Conservation (phyloP, 805 yeast genomes). For the Diddensiella caesifluorescens region DNA sequence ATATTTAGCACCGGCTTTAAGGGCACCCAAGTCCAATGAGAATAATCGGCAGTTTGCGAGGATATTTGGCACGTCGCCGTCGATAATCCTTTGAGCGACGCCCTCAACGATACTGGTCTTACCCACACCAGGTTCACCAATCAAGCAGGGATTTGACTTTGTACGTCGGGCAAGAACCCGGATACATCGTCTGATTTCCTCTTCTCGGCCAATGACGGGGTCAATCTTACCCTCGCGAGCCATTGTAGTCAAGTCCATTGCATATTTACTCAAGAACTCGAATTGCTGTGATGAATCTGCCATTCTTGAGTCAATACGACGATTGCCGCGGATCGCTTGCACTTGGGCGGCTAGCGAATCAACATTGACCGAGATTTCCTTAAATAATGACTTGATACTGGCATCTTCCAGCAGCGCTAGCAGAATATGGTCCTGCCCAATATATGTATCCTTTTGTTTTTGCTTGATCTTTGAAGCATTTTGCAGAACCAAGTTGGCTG, state of each 20-base stretch:
- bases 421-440: constrained; percentile 91
- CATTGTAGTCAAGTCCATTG: constrained; percentile 86
- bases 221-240: constrained; percentile 94
- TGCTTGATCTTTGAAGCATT: constrained; percentile 72
- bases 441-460: constrained; percentile 83
- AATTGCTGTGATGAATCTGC: constrained; percentile 84
- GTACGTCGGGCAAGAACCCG: constrained; percentile 95
- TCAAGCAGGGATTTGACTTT: constrained; percentile 91
- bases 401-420: constrained; percentile 79
- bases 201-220: constrained; percentile 98
- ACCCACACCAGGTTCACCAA: constrained; percentile 99
- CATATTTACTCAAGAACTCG: constrained; percentile 85
- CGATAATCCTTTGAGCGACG: constrained; percentile 94
- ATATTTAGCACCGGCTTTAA: constrained; percentile 97
- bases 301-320: constrained; percentile 84
- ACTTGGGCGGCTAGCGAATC: constrained; percentile 76
- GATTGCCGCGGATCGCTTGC: constrained; percentile 77
- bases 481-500: constrained; percentile 69
- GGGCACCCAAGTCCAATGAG: constrained; percentile 89
- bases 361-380: constrained; percentile 52
- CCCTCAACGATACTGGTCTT: constrained; percentile 98
- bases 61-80: constrained; percentile 89
- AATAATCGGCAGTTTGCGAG: constrained; percentile 75
- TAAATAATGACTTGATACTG: constrained; percentile 62
- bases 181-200: constrained; percentile 92